Conservation (phyloP, 2,329 filamentous ascomycete genomes). For the Pseudogymnoascus sp. region DNA sequence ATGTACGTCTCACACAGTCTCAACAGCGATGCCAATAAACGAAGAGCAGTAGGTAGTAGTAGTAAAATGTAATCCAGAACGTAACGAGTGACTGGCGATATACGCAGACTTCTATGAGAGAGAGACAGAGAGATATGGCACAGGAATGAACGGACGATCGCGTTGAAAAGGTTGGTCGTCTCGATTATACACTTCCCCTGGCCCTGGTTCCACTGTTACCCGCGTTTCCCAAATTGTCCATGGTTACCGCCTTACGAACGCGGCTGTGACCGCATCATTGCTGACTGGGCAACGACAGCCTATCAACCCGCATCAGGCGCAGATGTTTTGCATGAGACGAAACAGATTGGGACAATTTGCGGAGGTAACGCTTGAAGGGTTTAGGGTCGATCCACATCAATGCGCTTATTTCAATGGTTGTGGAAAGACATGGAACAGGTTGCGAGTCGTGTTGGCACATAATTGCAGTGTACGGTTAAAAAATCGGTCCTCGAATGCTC, state of each 20-base stretch:
- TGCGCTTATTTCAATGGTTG: slow-evolving; percentile 8
- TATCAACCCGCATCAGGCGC: neutral
- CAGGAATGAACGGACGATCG: neutral
- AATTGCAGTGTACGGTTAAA: neutral
- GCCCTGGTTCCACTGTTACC: slow-evolving; percentile 9
- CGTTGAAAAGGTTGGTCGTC: neutral
- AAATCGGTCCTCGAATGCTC: neutral
- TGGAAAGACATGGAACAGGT: neutral
- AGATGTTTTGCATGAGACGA: slow-evolving; percentile 8
- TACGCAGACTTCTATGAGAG: slow-evolving; percentile 5
- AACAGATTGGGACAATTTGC: slow-evolving; percentile 4
- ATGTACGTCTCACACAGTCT: slow-evolving; percentile 8
- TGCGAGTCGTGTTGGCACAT: slow-evolving; percentile 1
- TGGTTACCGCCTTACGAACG: slow-evolving; percentile 1
- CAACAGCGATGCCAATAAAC: slow-evolving; percentile 5
- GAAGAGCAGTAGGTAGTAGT: neutral
- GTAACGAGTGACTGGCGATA: slow-evolving; percentile 5
- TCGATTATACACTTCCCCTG: slow-evolving; percentile 6
- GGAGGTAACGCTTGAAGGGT: neutral
- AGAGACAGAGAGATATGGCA: neutral
- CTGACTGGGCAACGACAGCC: slow-evolving; percentile 6
- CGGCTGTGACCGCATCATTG: neutral
- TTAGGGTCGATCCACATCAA: neutral
- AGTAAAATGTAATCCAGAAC: neutral
- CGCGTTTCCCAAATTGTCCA: slow-evolving; percentile 8